Conservation (phyloP, 371 early-diverging fungal genomes). For the Sanchytrium tribonematis region DNA sequence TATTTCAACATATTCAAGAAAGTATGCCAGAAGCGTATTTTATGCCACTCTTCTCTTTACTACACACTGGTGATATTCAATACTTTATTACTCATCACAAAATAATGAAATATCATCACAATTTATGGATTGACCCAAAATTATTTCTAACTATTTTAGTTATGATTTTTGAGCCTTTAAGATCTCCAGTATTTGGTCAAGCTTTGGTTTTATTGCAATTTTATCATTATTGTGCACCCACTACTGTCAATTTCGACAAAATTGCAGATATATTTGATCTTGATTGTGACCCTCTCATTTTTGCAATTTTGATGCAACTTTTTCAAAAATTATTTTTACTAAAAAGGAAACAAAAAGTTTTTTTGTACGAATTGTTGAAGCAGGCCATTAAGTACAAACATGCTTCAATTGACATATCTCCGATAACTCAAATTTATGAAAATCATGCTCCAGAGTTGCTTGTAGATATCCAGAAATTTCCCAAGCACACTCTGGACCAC, state of each 20-base stretch:
- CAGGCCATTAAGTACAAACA: not conserved
- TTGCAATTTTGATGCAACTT: not conserved
- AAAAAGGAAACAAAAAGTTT: not conserved
- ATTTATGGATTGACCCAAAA: not conserved
- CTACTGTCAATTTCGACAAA: not conserved
- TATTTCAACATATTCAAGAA: not conserved
- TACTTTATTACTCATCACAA: not conserved
- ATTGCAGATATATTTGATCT: not conserved
- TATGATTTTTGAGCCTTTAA: not conserved
- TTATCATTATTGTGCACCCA: too few relatives aligned
- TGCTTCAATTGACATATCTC: not conserved
- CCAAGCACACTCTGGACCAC: not conserved
- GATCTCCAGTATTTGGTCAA: not conserved
- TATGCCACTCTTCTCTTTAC: not conserved
- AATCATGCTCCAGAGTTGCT: not conserved
- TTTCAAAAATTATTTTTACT: not conserved
- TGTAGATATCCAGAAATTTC: too few relatives aligned
- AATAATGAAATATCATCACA: not conserved
- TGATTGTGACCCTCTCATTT: not conserved
- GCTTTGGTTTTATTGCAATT: not conserved
- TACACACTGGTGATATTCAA: not conserved
- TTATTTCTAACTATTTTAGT: not conserved
- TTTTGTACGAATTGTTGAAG: not conserved
- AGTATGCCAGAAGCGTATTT: not conserved
- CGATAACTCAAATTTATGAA: not conserved